Evolutionary conservation across 78 protist genomes (phyloP).

Genomic region (Trichosphaerium sp.): DNA sequence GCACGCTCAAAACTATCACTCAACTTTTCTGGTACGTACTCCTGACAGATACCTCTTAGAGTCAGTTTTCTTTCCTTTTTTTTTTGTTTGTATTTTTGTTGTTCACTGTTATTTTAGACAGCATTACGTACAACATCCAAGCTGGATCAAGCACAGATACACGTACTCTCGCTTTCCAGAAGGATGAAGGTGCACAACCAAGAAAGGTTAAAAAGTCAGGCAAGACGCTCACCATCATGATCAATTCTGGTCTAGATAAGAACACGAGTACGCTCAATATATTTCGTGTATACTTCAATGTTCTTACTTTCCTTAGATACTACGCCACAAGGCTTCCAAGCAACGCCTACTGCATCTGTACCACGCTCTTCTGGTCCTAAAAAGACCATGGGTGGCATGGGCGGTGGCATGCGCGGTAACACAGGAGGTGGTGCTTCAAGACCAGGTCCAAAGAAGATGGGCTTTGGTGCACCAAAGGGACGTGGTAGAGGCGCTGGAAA

Average conservation of each 20-base stretch:
- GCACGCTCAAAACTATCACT: conserved; percentile 24
- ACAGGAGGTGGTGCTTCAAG: conserved; percentile 26
- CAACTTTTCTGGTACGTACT: conserved; percentile 30
- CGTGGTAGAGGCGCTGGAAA: conserved; percentile 15
- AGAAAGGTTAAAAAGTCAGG: conserved; percentile 34
- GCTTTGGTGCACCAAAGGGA: conserved; percentile 7
- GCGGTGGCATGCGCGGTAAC: conserved; percentile 1
- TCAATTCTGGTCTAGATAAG: conserved; percentile 31
- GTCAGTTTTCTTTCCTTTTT: too few species aligned
- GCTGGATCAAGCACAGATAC: conserved; percentile 25
- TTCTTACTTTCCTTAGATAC: conserved; percentile 13
- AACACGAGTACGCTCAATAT: conserved; percentile 11
- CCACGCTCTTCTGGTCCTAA: background rate
- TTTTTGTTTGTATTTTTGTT: too few species aligned
- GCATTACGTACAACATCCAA: conserved; percentile 28
- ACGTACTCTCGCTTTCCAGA: background rate
- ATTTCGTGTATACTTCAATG: background rate
- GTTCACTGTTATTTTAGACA: background rate
- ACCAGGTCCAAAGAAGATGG: background rate
- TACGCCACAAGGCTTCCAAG: conserved; percentile 47
- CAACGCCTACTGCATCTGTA: conserved; percentile 13
- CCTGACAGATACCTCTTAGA: too few species aligned
- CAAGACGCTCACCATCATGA: conserved; percentile 18
- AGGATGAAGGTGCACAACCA: background rate
- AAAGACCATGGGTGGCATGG: background rate